A percentile compares a stretch with the other conserved stretches of the same genome.
Evolutionary conservation across 148 eudicot genomes (phyloP).

Genomic region (Rhododendron kiyosumense): DNA sequence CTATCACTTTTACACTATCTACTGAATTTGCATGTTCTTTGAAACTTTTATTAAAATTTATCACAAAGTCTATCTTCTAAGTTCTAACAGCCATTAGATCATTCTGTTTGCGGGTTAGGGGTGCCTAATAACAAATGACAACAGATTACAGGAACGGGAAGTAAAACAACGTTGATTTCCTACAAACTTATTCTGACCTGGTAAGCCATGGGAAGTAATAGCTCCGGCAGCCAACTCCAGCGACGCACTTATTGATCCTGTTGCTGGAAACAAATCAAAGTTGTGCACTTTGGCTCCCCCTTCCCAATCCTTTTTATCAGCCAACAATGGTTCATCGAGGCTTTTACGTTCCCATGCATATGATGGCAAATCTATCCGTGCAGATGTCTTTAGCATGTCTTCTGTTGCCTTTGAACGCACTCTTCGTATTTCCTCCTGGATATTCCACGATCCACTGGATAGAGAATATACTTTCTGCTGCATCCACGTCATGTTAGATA

Average conservation of each 20-base stretch:
- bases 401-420: slow-evolving; percentile 85
- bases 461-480: slow-evolving; percentile 48
- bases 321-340: slow-evolving; percentile 1
- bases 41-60: background rate
- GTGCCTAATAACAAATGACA: background rate
- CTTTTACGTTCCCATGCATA: slow-evolving; percentile 15
- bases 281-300: slow-evolving; percentile 1
- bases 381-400: slow-evolving; percentile 49
- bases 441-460: slow-evolving; percentile 75
- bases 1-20: background rate
- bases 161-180: background rate
- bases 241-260: slow-evolving; percentile 15
- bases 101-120: background rate
- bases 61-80: background rate
- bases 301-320: slow-evolving; percentile 11
- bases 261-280: slow-evolving; percentile 9
- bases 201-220: slow-evolving; percentile 17
- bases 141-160: background rate
- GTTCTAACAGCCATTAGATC: background rate
- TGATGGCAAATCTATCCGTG: slow-evolving; percentile 15
- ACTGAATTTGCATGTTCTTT: background rate
- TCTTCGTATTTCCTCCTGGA: slow-evolving; percentile 78
- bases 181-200: slow-evolving; percentile 16
- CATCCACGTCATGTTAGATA: slow-evolving; percentile 10
- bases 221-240: slow-evolving; percentile 19